A percentile compares a stretch with the other conserved stretches of the same genome.
These are phyloP conservation scores for Aspergillus saccharolyticus DNA, from an alignment of 495 filamentous ascomycete species.

Conservation along the genomic window DNA sequence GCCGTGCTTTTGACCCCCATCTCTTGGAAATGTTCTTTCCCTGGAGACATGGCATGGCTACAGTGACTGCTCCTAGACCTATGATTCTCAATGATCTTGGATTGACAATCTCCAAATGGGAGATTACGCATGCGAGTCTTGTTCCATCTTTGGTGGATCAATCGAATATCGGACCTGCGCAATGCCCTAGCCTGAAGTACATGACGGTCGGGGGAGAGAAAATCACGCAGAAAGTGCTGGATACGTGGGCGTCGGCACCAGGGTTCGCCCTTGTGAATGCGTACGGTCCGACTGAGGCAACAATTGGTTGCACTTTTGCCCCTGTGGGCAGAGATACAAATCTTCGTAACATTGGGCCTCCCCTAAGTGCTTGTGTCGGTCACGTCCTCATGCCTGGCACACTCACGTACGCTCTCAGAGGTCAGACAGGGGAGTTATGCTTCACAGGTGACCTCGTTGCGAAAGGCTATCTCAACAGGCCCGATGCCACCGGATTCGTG, in stretches of 20 bases:
- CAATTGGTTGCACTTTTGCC: slow-evolving; percentile 80
- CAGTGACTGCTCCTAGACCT: slow-evolving; percentile 26
- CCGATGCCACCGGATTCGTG: slow-evolving; percentile 48
- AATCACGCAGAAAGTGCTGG: slow-evolving; percentile 41
- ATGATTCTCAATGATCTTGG: slow-evolving; percentile 32
- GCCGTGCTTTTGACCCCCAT: slow-evolving; percentile 34
- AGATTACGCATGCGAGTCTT: slow-evolving; percentile 69
- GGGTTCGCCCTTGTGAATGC: slow-evolving; percentile 42
- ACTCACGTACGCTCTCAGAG: slow-evolving; percentile 64
- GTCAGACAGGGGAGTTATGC: slow-evolving; percentile 80
- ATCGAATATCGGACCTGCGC: slow-evolving; percentile 21
- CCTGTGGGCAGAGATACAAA: slow-evolving; percentile 66
- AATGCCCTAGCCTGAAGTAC: slow-evolving; percentile 30
- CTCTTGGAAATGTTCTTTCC: slow-evolving; percentile 34
- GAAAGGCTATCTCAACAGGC: slow-evolving; percentile 78
- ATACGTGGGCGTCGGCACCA: slow-evolving; percentile 35
- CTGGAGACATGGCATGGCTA: slow-evolving; percentile 36
- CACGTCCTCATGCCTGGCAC: slow-evolving; percentile 71
- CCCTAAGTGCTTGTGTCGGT: slow-evolving; percentile 76
- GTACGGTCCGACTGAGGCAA: slow-evolving; percentile 84
- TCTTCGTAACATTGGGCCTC: slow-evolving; percentile 77
- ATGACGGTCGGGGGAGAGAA: slow-evolving; percentile 43
- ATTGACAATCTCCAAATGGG: slow-evolving; percentile 47
- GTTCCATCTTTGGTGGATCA: slow-evolving; percentile 32
- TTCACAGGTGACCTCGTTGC: slow-evolving; percentile 82